These are phyloP conservation scores for Mycena kentingensis DNA, from an alignment of 768 basidiomycete genomes.

Conservation along the genomic window DNA sequence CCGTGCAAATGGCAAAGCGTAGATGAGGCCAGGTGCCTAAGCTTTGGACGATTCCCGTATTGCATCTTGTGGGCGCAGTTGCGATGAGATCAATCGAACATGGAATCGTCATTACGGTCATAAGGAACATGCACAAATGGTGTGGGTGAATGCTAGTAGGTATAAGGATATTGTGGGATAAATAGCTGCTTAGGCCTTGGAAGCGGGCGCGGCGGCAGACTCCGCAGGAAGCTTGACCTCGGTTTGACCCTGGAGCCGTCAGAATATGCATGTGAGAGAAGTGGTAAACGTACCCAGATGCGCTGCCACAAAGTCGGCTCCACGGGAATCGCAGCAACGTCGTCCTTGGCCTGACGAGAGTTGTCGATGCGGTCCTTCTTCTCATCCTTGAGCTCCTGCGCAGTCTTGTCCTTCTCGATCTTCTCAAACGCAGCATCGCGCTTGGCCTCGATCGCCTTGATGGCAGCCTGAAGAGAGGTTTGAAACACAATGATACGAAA, in stretches of 20 bases:
- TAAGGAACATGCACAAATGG: background rate
- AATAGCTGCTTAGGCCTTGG: background rate
- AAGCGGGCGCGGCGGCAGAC: background rate
- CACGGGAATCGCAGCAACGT: background rate
- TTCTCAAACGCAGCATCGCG: background rate
- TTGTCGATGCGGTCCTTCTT: background rate
- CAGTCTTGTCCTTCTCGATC: background rate
- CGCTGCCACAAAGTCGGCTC: background rate
- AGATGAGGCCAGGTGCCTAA: constrained; percentile 49
- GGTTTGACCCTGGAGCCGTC: background rate
- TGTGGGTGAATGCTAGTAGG: background rate
- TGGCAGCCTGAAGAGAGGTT: background rate
- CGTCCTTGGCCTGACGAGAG: background rate
- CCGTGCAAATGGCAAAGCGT: constrained; percentile 82
- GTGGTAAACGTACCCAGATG: background rate
- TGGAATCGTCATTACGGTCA: background rate
- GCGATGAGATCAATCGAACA: background rate
- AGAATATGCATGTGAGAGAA: background rate
- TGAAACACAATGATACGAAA: background rate
- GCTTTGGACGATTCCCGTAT: too few species aligned
- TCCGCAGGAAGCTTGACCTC: background rate
- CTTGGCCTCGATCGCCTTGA: background rate
- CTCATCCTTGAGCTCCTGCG: background rate
- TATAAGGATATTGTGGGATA: background rate
- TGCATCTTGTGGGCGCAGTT: background rate